These are phyloP conservation scores for Aristolochia contorta DNA, from an alignment of 164 flowering plant species.

Conservation along the genomic window DNA sequence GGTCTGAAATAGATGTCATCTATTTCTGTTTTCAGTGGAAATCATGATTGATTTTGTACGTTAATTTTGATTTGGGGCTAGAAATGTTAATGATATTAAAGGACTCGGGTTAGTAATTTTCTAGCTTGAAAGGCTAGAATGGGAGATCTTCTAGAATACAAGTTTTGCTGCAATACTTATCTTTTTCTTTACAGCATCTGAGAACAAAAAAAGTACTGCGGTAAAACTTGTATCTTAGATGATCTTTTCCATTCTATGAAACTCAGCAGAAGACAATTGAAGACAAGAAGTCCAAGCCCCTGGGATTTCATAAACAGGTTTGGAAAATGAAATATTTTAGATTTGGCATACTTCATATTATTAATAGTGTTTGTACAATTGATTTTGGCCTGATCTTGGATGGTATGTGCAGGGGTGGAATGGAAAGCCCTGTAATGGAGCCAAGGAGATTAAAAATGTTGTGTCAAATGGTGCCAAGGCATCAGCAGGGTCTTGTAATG, in stretches of 20 bases:
- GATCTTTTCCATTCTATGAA: constrained; percentile 87
- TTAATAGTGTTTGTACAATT: no score
- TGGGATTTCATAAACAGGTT: constrained; percentile 62
- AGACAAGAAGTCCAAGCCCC: constrained; percentile 68
- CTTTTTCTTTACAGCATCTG: no score
- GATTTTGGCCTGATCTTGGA: no score
- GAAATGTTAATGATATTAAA: constrained; percentile 76
- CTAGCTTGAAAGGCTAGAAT: no score
- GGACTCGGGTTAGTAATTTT: no score
- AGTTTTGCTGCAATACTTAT: no score
- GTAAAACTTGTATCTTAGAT: constrained; percentile 65
- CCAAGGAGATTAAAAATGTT: no score
- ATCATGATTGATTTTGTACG: constrained; percentile 23
- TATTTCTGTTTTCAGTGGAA: not conserved
- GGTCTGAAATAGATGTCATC: no score
- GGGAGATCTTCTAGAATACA: no score
- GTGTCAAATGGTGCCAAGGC: no score
- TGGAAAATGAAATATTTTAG: not conserved
- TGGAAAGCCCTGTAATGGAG: constrained; percentile 24
- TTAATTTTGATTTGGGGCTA: constrained; percentile 68
- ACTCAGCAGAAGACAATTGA: constrained; percentile 58
- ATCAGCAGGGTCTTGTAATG: no score
- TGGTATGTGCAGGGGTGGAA: constrained; percentile 40
- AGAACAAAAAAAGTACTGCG: no score
- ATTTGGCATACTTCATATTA: not conserved